Evolutionary conservation across 306 rosid genomes (phyloP).

Genomic region (Cucurbita maxima): DNA sequence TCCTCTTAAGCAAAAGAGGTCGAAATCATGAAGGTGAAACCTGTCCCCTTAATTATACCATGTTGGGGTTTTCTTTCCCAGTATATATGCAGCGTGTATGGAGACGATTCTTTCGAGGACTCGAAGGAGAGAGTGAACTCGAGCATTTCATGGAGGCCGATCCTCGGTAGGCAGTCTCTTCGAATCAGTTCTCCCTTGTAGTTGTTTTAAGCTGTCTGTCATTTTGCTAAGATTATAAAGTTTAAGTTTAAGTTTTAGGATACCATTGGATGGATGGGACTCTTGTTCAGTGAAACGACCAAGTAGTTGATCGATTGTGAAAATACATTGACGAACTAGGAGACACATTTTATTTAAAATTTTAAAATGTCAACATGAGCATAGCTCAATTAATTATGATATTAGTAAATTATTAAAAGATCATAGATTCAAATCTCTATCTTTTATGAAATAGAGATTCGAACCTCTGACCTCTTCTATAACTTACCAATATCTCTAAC

Average conservation of each 20-base stretch:
- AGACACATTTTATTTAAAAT: no score
- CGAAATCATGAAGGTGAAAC: slow-evolving; percentile 32
- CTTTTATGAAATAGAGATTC: not conserved
- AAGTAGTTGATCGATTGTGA: slow-evolving; percentile 23
- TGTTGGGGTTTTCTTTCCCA: not conserved
- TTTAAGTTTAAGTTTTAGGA: not conserved
- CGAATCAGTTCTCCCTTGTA: not conserved
- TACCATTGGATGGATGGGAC: not conserved
- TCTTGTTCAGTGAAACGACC: slow-evolving; percentile 8
- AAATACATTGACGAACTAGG: slow-evolving; percentile 1
- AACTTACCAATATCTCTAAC: not conserved
- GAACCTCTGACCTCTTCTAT: not conserved
- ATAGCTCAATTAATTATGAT: not conserved
- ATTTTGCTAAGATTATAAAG: not conserved
- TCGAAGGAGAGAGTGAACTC: not conserved
- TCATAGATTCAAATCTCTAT: not conserved
- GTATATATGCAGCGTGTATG: slow-evolving; percentile 1
- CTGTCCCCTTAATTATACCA: not conserved
- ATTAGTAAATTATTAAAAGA: not conserved
- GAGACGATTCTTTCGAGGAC: slow-evolving; percentile 7
- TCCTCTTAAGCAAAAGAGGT: slow-evolving; percentile 68
- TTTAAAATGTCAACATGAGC: not conserved
- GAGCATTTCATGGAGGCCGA: not conserved
- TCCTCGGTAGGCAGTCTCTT: not conserved
- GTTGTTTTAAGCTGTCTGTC: not conserved